Conservation (phyloP, 2,329 filamentous ascomycete genomes). For the Mariannaea elegans region DNA sequence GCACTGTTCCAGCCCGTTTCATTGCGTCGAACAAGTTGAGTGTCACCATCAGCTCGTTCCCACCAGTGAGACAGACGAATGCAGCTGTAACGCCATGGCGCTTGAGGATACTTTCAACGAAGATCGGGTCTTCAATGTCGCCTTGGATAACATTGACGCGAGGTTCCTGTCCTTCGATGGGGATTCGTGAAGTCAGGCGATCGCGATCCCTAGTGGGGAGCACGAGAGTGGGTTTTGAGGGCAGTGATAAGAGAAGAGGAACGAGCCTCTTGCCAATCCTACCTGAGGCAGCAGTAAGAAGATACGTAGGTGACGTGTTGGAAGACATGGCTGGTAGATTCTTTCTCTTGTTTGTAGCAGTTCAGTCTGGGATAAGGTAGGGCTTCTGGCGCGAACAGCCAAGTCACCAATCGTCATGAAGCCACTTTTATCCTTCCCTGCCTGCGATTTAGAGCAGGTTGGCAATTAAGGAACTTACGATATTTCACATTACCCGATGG, state of each 20-base stretch:
- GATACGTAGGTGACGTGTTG: constrained; percentile 11
- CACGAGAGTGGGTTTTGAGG: constrained; percentile 10
- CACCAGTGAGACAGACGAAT: constrained; percentile 22
- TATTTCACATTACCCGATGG: no score
- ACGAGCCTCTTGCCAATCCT: constrained; percentile 22
- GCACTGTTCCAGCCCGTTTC: constrained; percentile 5
- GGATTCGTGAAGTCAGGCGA: constrained; percentile 10
- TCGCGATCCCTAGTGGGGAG: constrained; percentile 17
- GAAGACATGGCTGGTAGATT: constrained; percentile 3
- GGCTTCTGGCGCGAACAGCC: no score
- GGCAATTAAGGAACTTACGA: no score
- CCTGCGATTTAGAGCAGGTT: no score
- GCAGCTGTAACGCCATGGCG: constrained; percentile 9
- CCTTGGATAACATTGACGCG: constrained; percentile 18
- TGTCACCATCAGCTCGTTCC: constrained; percentile 27
- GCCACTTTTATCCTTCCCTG: no score
- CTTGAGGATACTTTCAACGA: constrained; percentile 9
- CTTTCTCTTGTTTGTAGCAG: no score
- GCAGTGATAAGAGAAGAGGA: constrained; percentile 23
- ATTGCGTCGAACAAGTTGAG: constrained; percentile 25
- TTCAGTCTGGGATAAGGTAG: no score
- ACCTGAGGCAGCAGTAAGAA: constrained; percentile 25
- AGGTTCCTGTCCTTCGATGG: not conserved
- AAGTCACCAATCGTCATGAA: no score
- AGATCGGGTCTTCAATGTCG: constrained; percentile 20